Evolutionary conservation across 225 moss, liverwort and hornwort species (phyloP), one percentile per base, ranked within the genome.

Genomic region (Climacium dendroides): DNA sequence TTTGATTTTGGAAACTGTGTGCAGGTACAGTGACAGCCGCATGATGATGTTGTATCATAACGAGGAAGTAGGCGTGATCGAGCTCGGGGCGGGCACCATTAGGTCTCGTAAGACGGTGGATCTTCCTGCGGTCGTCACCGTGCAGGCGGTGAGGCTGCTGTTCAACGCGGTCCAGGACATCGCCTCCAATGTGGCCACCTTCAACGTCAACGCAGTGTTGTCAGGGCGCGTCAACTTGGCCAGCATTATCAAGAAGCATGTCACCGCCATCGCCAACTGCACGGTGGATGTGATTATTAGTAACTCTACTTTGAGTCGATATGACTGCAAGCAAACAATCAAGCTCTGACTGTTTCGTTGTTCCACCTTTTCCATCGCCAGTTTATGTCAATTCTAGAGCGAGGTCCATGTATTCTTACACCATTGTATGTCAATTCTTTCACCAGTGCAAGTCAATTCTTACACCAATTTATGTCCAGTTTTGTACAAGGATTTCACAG

Each of bases 11-110:
- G 25, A 78, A 78, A 55, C 26, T 78, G 12, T 78, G 63, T 23
- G 78, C 79, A 86, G 86, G 79, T 93, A 90, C 78, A 74, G 84
- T 47, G 63, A 86, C 77, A 92, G 89, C 79, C 67, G n/a, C 26
- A 63, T 93, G 81, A 34, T 15, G 5, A 55, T 92, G 64, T 63
- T 80, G 11, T 94, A 94, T 60, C 93, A 92, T 75, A 35, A 85
- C 29, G 88, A 89, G 20, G 29, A 84, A 20, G 87, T 94, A 34
- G 93, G 89, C 62, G 87, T 86, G 71, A 88, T 92, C 12, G 87
- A 88, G 74, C 92, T 94, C 54, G 93, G 88, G 48, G 90, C 92
- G 5, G 92, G 93, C 53, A 89, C 91, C 25, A 92, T 94, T 16
- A 78, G 85, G 19, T 90, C 93, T 14, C 81, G 83, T 59, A 91